Evolutionary conservation across 108 stramenopile genomes (phyloP), one percentile per base, ranked within the genome.

Genomic region (Poteriospumella lacustris): DNA sequence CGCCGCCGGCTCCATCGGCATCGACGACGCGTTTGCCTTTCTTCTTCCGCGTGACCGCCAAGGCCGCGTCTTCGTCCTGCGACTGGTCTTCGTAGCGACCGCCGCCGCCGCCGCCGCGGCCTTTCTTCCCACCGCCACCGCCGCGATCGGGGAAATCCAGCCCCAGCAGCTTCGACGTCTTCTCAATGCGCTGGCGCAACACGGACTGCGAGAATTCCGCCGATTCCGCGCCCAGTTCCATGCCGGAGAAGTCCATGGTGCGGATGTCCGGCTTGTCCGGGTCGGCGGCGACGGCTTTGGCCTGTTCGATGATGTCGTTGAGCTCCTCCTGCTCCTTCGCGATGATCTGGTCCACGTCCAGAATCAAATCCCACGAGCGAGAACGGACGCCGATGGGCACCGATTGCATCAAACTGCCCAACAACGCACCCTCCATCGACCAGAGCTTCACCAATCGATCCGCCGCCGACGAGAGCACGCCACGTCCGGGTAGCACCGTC

Each of bases 361-460:
- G 3, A 9, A 56, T 29, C 42, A 73, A 24, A 5, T 73, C 41
- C 70, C 70, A 73, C 9, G 43, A 52, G 26, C 15, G 41, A 73
- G 40, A 42, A 12, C 70, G 3, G 3, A 73, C 70, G 9, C 70
- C 70, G 33, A 39, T 38, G 12, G 70, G 70, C 68, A 80, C 73
- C 0, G 68, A 58, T 68, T 82, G 81, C 39, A 82, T 52, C 2
- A 82, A 73, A 29, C 58, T 34, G 28, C 81, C 81, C 39, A 79
- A 58, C 1, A 76, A 76, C 39, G 36, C 19, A 15, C 81, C 81
- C 39, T 82, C 81, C 24, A 79, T 36, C 19, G 76, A 79, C 81
- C 81, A 82, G 28, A 79, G 67, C 64, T 80, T 82, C 39, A 82
- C 81, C 36, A 79, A 77, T 19, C 79, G 73, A n/a, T 82, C 81